phyloP scores from a whole-genome alignment of 441 rosid genomes.

The Dalechampia spathulata region DNA sequence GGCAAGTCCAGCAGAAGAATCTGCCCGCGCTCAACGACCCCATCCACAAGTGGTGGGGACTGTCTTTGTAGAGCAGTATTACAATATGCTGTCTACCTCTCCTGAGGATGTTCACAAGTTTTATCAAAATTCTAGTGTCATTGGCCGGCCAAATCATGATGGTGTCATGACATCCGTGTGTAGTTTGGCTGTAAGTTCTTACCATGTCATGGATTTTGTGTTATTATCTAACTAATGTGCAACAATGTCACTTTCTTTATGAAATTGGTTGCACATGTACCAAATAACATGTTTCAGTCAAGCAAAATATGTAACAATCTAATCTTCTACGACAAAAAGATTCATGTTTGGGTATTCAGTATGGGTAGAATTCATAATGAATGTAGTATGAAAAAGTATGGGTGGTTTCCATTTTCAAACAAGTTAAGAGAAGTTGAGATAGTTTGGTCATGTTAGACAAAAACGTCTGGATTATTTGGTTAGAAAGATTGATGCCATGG shows the following conservation, averaged over 20 bases:
- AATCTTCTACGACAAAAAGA: too few species aligned
- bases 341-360: too few species aligned
- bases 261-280: neutral
- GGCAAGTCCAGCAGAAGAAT: slow-evolving; percentile 22
- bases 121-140: slow-evolving; percentile 28
- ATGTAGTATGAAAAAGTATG: too few species aligned
- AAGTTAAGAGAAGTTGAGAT: too few species aligned
- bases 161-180: slow-evolving; percentile 13
- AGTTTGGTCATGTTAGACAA: too few species aligned
- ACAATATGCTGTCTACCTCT: slow-evolving; percentile 6
- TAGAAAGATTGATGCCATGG: too few species aligned
- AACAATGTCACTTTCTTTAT: neutral
- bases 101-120: slow-evolving; percentile 27
- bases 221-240: neutral
- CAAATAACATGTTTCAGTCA: neutral
- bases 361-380: too few species aligned
- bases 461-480: too few species aligned
- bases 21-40: slow-evolving; percentile 21
- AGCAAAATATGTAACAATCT: too few species aligned
- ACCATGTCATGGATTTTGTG: neutral
- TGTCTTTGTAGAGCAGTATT: slow-evolving; percentile 28
- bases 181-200: slow-evolving; percentile 23
- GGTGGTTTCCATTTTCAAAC: too few species aligned
- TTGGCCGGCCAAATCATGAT: slow-evolving; percentile 24
- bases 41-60: slow-evolving; percentile 23